Evolutionary conservation across 1,284 basidiomycete species (phyloP).

Genomic region (Sparassis latifolia): DNA sequence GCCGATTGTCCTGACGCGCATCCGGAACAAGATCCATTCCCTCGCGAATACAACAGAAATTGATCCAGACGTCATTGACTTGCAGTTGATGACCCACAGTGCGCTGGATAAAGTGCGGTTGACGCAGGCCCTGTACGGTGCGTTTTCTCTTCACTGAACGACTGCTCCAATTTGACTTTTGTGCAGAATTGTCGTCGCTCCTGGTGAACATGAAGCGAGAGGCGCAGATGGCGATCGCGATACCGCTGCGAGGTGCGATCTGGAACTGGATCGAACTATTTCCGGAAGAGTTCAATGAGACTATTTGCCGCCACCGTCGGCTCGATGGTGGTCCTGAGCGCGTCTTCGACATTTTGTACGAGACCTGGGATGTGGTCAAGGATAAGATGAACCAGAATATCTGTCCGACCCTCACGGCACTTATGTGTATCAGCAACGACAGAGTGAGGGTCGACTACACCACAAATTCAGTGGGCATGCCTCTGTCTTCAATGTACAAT

Average conservation of each 20-base stretch:
- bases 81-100: conserved; percentile 70
- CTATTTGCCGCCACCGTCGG: conserved; percentile 55
- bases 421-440: conserved; percentile 78
- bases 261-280: conserved; percentile 92
- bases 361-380: conserved; percentile 42
- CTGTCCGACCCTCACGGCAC: conserved; percentile 79
- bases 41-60: conserved; percentile 51
- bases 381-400: conserved; percentile 20
- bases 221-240: conserved; percentile 67
- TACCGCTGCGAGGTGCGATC: conserved; percentile 72
- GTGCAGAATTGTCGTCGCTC: conserved; percentile 71
- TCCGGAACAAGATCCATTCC: conserved; percentile 67
- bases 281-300: conserved; percentile 75
- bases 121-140: conserved; percentile 61
- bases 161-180: neutral
- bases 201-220: conserved; percentile 81
- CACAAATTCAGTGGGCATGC: conserved; percentile 24
- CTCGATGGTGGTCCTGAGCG: conserved; percentile 80
- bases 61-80: conserved; percentile 61
- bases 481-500: neutral
- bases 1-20: conserved; percentile 69
- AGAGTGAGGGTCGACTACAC: conserved; percentile 54
- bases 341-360: conserved; percentile 73
- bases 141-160: conserved; percentile 9
- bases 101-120: conserved; percentile 62